phyloP scores from a whole-genome alignment of 225 moss, liverwort and hornwort genomes.

The Marchantia polymorpha region DNA sequence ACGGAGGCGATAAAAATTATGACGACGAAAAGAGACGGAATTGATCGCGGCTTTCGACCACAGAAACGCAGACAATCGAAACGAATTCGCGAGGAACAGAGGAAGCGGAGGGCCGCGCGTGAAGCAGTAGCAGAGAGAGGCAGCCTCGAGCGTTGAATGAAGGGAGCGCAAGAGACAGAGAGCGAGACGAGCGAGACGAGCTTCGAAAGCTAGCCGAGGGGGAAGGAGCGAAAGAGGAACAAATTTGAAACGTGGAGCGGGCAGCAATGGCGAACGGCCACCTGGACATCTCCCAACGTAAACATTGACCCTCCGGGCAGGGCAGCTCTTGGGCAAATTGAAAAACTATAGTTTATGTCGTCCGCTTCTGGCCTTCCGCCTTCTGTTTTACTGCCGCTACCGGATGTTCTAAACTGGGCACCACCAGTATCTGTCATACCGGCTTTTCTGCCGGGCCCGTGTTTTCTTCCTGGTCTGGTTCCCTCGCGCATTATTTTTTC shows the following conservation, averaged over 20 bases:
- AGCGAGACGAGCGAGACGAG: not conserved
- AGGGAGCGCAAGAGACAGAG: not conserved
- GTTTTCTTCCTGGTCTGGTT: not conserved
- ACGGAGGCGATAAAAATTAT: not conserved
- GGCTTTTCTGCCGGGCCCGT: constrained; percentile 1
- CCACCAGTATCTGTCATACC: not conserved
- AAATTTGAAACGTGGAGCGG: constrained; percentile 38
- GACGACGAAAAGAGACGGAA: not conserved
- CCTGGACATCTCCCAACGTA: constrained; percentile 30
- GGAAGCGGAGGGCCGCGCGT: too few species aligned
- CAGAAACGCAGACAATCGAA: not conserved
- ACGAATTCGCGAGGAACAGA: too few species aligned
- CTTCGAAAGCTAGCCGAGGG: constrained; percentile 4
- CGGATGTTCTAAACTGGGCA: not conserved
- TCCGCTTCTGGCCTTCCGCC: not conserved
- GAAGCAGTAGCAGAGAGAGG: too few species aligned
- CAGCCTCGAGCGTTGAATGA: not conserved
- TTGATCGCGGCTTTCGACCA: not conserved
- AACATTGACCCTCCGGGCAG: constrained; percentile 20
- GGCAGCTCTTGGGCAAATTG: constrained; percentile 12
- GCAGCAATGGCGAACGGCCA: constrained; percentile 23
- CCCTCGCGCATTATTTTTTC: not conserved
- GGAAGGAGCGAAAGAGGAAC: constrained; percentile 19
- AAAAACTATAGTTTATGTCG: not conserved
- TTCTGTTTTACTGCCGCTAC: not conserved